phyloP scores from a whole-genome alignment of 164 flowering plant genomes.

The Kingdonia uniflora region DNA sequence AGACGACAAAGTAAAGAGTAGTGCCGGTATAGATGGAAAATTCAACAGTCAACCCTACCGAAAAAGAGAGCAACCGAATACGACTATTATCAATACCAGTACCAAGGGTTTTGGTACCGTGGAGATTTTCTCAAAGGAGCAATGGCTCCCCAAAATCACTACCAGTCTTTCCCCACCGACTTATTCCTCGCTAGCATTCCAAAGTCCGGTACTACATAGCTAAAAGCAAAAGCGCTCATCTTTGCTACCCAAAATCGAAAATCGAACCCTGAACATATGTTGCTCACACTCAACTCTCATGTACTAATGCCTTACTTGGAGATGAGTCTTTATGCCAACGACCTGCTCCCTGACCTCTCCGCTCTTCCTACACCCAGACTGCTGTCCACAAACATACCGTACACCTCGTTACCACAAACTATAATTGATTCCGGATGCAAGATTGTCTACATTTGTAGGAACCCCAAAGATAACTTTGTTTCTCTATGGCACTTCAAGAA shows the following conservation, averaged over 20 bases:
- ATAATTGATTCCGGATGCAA: neutral
- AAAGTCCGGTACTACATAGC: too few relatives aligned
- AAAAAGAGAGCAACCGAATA: too few relatives aligned
- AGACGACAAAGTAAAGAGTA: too few relatives aligned
- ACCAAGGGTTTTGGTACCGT: too few relatives aligned
- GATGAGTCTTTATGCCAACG: neutral
- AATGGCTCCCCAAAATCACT: neutral
- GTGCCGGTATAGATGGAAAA: too few relatives aligned
- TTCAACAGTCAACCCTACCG: too few relatives aligned
- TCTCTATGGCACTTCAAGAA: neutral
- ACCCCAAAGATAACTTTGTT: neutral
- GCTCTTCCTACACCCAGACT: too few relatives aligned
- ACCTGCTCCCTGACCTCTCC: neutral
- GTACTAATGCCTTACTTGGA: neutral
- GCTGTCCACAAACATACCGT: neutral
- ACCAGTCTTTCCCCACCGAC: neutral
- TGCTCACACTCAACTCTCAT: neutral
- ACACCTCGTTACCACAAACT: neutral
- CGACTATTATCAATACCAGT: too few relatives aligned
- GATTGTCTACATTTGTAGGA: neutral
- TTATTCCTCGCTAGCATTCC: too few relatives aligned
- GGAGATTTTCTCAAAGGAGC: too few relatives aligned
- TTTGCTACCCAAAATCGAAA: too few relatives aligned
- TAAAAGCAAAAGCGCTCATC: too few relatives aligned
- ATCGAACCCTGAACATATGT: neutral